Base-by-base conservation (phyloP, 306 rosid genomes). In the Acacia crassicarpa region DNA sequence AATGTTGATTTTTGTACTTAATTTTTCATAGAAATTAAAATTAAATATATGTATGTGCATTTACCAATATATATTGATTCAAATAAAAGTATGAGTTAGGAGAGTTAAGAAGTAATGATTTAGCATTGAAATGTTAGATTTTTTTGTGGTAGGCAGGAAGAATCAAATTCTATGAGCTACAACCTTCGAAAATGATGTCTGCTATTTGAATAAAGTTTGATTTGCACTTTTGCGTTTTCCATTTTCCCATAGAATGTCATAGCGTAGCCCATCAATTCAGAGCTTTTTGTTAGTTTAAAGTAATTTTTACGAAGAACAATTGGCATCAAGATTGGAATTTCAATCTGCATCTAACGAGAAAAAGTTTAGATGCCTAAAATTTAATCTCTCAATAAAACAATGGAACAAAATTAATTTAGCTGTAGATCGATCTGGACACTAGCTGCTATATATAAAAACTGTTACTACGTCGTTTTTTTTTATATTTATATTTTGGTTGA, bases 81-180 rank as follows among this genome's bases (percentile, higher is more conserved):
- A 33, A 65, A 14, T 14, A 32, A 32, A 65, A 67, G 30, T 19
- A 38, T 38, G 25, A 20, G 72, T 83, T 88, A 78, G 84, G 79
- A 75, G 80, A 17, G 4, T 51, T 51, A 61, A 75, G 73, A 20
- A 53, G 69, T 68, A 80, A 81, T 81, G 22, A 62, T 45, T 80
- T 77, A 22, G 66, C 38, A 5, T 32, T 67, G 45, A 15, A 30
- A 46, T 75, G 79, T 86, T 84, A 84, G 68, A 81, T 68, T 66
- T 85, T 46, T 79, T 73, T 69, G 80, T 81, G 86, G 89, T 86
- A 67, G 86, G 90, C 84, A 81, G 38, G 23, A 56, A 83, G 91
- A 86, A 90, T 86, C 91, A 2, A 75, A 88, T 90, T 84, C 91
- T 43, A 38, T 48, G 6, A 58, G 65, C 53, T 35, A 27, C 48